Percentiles rank a stretch among this genome's conserved stretches.
These are phyloP conservation scores for Komagataella phaffii DNA, from an alignment of 805 yeast genomes.

Conservation along the genomic window DNA sequence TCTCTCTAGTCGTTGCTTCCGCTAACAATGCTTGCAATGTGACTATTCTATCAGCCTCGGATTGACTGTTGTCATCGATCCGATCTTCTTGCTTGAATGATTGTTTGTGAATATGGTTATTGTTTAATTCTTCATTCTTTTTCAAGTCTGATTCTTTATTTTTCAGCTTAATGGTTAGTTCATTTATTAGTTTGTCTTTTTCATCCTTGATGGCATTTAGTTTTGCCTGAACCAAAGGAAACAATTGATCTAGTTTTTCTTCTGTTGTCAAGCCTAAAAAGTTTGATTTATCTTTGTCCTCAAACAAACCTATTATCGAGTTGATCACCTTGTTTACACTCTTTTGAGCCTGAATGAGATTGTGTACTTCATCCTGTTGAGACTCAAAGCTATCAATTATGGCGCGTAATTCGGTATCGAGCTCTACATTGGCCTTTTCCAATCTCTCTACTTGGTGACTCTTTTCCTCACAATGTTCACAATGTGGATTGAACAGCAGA, in stretches of 20 bases:
- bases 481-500: not conserved
- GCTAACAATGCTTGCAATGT: not conserved
- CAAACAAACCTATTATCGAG: slow-evolving; percentile 2
- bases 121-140: slow-evolving; percentile 6
- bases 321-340: not conserved
- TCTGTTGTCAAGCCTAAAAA: not conserved
- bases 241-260: not conserved
- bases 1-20: slow-evolving; percentile 1
- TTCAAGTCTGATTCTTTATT: slow-evolving; percentile 1
- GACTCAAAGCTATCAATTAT: not conserved
- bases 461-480: slow-evolving; percentile 2
- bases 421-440: not conserved
- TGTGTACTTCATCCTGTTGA: not conserved
- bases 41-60: not conserved
- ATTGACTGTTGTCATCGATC: slow-evolving; percentile 4
- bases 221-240: not conserved
- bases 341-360: not conserved
- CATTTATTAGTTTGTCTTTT: not conserved
- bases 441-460: slow-evolving; percentile 1
- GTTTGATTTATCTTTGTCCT: slow-evolving; percentile 3
- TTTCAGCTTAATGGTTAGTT: slow-evolving; percentile 1
- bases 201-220: not conserved
- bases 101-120: slow-evolving; percentile 7
- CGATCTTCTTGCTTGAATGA: slow-evolving; percentile 5
- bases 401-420: not conserved